phyloP scores from a whole-genome alignment of 495 filamentous ascomycete genomes.

The Entonaema liquescens region DNA sequence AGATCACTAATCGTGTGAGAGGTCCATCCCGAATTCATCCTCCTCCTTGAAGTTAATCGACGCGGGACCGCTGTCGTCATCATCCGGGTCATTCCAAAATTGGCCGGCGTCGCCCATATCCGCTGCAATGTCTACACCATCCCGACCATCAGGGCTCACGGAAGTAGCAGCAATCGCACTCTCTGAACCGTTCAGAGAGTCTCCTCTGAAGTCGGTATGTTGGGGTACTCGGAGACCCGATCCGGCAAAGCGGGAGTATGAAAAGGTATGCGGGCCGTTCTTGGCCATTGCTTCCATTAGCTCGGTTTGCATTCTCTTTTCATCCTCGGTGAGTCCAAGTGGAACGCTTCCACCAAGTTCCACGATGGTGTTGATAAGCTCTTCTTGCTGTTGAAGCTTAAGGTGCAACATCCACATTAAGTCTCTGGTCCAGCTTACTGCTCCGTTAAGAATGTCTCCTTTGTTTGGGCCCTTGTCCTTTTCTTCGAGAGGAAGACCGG shows the following conservation, averaged over 20 bases:
- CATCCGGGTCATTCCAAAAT: conserved; percentile 75
- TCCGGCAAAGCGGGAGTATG: conserved; percentile 84
- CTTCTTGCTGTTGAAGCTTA: conserved; percentile 87
- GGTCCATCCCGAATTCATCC: conserved; percentile 87
- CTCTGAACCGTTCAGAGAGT: conserved; percentile 63
- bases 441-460: conserved; percentile 96
- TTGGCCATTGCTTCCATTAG: conserved; percentile 83
- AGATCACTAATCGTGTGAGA: conserved; percentile 36
- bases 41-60: conserved; percentile 85
- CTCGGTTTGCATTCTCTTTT: conserved; percentile 93
- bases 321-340: conserved; percentile 88
- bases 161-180: conserved; percentile 53
- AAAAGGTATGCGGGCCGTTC: conserved; percentile 74
- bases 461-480: conserved; percentile 99
- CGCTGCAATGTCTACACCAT: conserved; percentile 62
- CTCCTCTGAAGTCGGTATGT: conserved; percentile 90
- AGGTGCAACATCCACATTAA: conserved; percentile 94
- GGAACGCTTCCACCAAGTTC: conserved; percentile 77
- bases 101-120: conserved; percentile 65
- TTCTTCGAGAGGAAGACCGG: conserved; percentile 89
- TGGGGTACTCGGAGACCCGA: conserved; percentile 88
- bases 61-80: conserved; percentile 63
- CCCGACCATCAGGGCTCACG: conserved; percentile 76
- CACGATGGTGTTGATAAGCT: conserved; percentile 76
- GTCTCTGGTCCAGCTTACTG: conserved; percentile 95